Evolutionary conservation across 345 rosid species (phyloP).

Genomic region (Pseudoturritis turrita): DNA sequence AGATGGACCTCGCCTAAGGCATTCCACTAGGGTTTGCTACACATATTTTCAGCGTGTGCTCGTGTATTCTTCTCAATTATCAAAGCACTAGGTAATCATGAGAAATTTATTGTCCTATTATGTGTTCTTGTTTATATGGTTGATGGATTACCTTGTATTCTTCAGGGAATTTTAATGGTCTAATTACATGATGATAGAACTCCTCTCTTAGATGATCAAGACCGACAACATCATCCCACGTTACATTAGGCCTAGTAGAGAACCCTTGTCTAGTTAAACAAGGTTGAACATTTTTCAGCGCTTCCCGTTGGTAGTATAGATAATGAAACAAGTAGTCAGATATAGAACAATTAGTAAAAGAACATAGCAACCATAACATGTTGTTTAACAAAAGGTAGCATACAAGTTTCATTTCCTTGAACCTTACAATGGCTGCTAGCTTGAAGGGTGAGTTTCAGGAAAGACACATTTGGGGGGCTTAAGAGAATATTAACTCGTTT

Average conservation of each 20-base stretch:
- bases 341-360: background rate
- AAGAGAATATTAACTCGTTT: background rate
- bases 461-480: background rate
- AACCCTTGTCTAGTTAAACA: slow-evolving; percentile 74
- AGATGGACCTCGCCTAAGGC: too few species aligned
- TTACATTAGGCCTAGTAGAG: slow-evolving; percentile 59
- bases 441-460: too few species aligned
- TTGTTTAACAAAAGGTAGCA: too few species aligned
- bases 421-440: too few species aligned
- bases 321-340: background rate
- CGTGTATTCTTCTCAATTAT: background rate
- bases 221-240: slow-evolving; percentile 85
- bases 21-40: too few species aligned
- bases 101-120: background rate
- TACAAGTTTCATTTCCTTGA: too few species aligned
- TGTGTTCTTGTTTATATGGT: background rate
- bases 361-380: background rate
- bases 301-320: slow-evolving; percentile 38
- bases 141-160: slow-evolving; percentile 46
- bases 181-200: slow-evolving; percentile 50
- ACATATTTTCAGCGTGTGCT: too few species aligned
- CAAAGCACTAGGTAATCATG: background rate
- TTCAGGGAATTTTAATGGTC: slow-evolving; percentile 54
- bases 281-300: slow-evolving; percentile 53
- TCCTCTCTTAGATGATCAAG: slow-evolving; percentile 50